Evolutionary conservation across 352 stramenopile genomes (phyloP), one percentile per base, ranked within the genome.

Genomic region (Globisporangium carolinianum): DNA sequence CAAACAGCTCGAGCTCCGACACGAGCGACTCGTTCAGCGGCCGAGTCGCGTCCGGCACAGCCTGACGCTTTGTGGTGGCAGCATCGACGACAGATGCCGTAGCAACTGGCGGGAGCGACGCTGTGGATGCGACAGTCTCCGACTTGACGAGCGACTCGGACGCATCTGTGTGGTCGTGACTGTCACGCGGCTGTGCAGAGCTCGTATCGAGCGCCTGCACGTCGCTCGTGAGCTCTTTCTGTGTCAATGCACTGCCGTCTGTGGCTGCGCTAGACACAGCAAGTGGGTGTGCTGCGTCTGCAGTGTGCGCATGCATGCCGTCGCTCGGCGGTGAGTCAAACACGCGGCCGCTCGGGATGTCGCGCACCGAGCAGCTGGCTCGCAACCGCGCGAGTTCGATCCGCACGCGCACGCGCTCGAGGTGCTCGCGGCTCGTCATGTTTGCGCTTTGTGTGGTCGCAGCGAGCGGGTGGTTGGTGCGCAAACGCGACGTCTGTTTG

Each of bases 21-120:
- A 86, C 58, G 15, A 86, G 62, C 36, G 77, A 79, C 41, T 81
- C 65, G 54, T 79, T 86, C 32, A 86, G 65, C 38, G 68, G 67
- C 10, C 69, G 62, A 47, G 72, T 70, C 38, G 75, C 73, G 5
- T 69, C 58, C 37, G 69, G 59, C 14, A 69, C 63, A 1, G 56
- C 60, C n/a, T 51, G 66, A 5, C 38, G n/a, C 9, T 47, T 57
- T n/a, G 37, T 7, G 4, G 17, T 37, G 11, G 12, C 5, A 15
- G 43, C 35, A 14, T 14, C 32, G 0, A 9, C 15, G 15, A n/a
- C 32, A 14, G 1, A 15, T 36, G 38, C n/a, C 9, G 51, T 17
- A 8, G 45, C 8, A 8, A 5, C 5, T 35, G 48, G 24, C 48
- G 39, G 4, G 18, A 17, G 10, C 10, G 38, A 14, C 11, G n/a